A percentile compares a stretch with the other conserved stretches of the same genome.
These are phyloP conservation scores for Platanus orientalis DNA, from an alignment of 164 flowering plant species.

Conservation along the genomic window DNA sequence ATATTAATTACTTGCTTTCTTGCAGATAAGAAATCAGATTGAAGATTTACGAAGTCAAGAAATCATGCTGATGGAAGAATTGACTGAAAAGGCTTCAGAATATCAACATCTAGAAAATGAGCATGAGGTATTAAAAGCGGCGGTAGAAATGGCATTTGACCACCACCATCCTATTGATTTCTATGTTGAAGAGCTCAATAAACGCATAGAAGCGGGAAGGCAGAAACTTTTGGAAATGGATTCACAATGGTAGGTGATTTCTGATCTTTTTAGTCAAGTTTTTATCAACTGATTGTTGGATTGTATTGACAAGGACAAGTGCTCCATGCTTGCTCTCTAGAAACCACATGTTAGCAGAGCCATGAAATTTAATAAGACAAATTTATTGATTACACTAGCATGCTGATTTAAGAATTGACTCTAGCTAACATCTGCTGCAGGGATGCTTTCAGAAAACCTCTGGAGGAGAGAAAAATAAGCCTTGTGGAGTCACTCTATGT, in stretches of 20 bases:
- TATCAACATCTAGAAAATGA: constrained; percentile 40
- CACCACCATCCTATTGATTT: constrained; percentile 39
- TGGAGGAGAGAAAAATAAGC: constrained; percentile 47
- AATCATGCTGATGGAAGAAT: constrained; percentile 25
- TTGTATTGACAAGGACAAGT: no score
- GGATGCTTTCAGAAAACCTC: constrained; percentile 26
- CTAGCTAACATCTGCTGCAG: constrained; percentile 22
- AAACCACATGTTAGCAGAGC: background rate
- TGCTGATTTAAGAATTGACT: constrained; percentile 2
- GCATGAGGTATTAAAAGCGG: constrained; percentile 37
- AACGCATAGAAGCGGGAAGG: constrained; percentile 32
- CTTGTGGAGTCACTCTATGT: constrained; percentile 35
- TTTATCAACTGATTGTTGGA: background rate
- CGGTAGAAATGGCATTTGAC: constrained; percentile 46
- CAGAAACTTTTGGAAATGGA: constrained; percentile 35
- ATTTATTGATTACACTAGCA: constrained; percentile 1
- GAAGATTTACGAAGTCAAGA: constrained; percentile 25
- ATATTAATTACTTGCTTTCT: constrained; percentile 9
- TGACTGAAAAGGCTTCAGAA: constrained; percentile 22
- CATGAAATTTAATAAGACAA: background rate
- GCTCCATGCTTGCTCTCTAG: no score
- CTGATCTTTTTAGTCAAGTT: constrained; percentile 1
- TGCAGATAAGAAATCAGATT: constrained; percentile 26
- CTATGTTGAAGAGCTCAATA: constrained; percentile 39
- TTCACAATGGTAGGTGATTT: constrained; percentile 36